A percentile compares a stretch with the other conserved stretches of the same genome.
Conservation (phyloP, 306 rosid genomes). For the Vigna unguiculata region DNA sequence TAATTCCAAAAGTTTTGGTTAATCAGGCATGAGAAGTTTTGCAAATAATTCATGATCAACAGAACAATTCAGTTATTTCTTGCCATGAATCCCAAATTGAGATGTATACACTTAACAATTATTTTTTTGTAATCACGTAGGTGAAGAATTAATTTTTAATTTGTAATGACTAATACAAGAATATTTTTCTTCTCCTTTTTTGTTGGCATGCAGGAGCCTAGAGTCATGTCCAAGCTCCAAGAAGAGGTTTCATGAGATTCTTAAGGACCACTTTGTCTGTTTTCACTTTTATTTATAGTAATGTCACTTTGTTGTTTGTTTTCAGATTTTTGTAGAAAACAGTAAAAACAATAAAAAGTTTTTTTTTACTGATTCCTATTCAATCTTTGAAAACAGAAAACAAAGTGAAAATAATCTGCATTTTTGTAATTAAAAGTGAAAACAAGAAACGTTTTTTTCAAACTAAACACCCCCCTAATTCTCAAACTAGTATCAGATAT, state of each 20-base stretch:
- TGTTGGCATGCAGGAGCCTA: slow-evolving; percentile 77
- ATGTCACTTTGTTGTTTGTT: neutral
- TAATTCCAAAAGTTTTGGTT: slow-evolving; percentile 5
- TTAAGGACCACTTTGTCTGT: neutral
- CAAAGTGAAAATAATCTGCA: neutral
- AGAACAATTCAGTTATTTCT: slow-evolving; percentile 4
- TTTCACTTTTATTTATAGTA: neutral
- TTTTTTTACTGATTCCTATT: neutral
- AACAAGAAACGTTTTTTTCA: neutral
- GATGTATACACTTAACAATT: neutral
- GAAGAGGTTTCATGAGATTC: slow-evolving; percentile 74
- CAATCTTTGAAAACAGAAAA: neutral
- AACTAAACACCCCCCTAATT: neutral
- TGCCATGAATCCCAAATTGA: neutral
- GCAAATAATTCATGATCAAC: slow-evolving; percentile 1
- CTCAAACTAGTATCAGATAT: slow-evolving; percentile 33
- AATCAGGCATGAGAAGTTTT: slow-evolving; percentile 3
- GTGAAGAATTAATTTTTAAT: slow-evolving; percentile 16
- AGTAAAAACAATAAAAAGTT: neutral
- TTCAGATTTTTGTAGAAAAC: neutral
- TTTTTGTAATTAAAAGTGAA: neutral
- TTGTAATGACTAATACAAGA: slow-evolving; percentile 37
- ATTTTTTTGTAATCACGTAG: neutral
- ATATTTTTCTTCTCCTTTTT: slow-evolving; percentile 41
- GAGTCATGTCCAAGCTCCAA: slow-evolving; percentile 84